phyloP scores from a whole-genome alignment of 345 rosid genomes.

The Heritiera fomes region DNA sequence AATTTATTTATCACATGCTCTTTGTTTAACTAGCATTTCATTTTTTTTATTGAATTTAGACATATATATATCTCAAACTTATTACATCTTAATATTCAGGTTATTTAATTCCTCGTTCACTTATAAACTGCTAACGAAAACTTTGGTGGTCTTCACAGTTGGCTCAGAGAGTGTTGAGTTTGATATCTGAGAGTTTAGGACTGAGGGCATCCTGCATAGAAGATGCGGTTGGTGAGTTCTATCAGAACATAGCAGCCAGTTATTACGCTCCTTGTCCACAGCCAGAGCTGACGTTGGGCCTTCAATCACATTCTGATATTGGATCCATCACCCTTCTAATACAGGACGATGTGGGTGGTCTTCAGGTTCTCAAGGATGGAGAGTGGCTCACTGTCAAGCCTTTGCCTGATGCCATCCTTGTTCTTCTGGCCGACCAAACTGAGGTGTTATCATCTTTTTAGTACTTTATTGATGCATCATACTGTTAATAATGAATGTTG shows the following conservation, averaged over 20 bases:
- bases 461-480: neutral
- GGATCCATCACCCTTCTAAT: conserved; percentile 79
- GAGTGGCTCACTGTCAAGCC: conserved; percentile 72
- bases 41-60: too few species aligned
- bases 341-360: conserved; percentile 82
- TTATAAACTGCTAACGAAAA: too few species aligned
- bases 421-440: conserved; percentile 76
- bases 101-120: too few species aligned
- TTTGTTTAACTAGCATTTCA: too few species aligned
- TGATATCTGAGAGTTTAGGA: conserved; percentile 68
- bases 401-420: conserved; percentile 60
- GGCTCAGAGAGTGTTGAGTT: conserved; percentile 57
- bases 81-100: too few species aligned
- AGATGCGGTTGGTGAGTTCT: conserved; percentile 71
- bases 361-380: conserved; percentile 67
- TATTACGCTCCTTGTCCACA: conserved; percentile 91
- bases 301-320: conserved; percentile 86
- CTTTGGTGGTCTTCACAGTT: too few species aligned
- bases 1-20: too few species aligned
- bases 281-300: conserved; percentile 86
- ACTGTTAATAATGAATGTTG: neutral
- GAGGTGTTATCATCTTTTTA: conserved; percentile 50
- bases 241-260: conserved; percentile 84
- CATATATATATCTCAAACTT: too few species aligned
- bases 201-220: conserved; percentile 49